Evolutionary conservation across 1,284 basidiomycete species (phyloP).

Genomic region (Cutaneotrichosporon cyanovorans): DNA sequence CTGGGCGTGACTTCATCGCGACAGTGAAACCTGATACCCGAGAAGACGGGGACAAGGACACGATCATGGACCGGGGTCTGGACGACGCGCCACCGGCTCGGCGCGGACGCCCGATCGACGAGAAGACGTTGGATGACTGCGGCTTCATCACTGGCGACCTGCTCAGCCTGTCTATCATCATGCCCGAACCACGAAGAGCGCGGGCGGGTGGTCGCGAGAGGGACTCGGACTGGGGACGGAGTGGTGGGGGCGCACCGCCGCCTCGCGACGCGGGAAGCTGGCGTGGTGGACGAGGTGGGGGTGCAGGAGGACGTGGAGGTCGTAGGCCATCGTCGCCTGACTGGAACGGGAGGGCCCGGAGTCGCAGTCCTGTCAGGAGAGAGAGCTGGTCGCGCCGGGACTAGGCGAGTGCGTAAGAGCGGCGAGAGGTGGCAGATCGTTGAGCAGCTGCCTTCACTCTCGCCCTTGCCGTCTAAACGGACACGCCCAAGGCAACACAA

Average conservation of each 20-base stretch:
- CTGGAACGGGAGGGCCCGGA: slow-evolving; percentile 5
- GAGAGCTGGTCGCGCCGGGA: slow-evolving; percentile 7
- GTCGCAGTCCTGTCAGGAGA: slow-evolving; percentile 12
- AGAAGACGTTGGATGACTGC: slow-evolving; percentile 37
- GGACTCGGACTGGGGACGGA: slow-evolving; percentile 2
- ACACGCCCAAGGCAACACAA: no score
- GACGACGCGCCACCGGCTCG: slow-evolving; percentile 11
- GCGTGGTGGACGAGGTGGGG: slow-evolving; percentile 12
- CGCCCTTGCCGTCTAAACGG: no score
- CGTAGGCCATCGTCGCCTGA: slow-evolving; percentile 4
- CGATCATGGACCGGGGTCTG: slow-evolving; percentile 19
- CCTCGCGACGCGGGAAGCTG: slow-evolving; percentile 15
- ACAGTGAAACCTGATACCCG: neutral
- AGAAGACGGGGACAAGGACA: neutral
- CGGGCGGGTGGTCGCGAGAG: slow-evolving; percentile 1
- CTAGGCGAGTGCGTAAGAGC: neutral
- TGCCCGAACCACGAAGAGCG: slow-evolving; percentile 28
- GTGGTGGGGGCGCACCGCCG: neutral
- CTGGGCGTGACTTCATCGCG: slow-evolving; percentile 29
- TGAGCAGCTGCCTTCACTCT: neutral
- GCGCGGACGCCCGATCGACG: slow-evolving; percentile 18
- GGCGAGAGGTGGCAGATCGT: neutral
- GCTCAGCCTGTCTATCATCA: slow-evolving; percentile 27
- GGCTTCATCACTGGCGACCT: slow-evolving; percentile 40
- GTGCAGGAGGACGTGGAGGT: slow-evolving; percentile 3